phyloP scores from a whole-genome alignment of 257 asterid species.

The Knoxia roxburghii region DNA sequence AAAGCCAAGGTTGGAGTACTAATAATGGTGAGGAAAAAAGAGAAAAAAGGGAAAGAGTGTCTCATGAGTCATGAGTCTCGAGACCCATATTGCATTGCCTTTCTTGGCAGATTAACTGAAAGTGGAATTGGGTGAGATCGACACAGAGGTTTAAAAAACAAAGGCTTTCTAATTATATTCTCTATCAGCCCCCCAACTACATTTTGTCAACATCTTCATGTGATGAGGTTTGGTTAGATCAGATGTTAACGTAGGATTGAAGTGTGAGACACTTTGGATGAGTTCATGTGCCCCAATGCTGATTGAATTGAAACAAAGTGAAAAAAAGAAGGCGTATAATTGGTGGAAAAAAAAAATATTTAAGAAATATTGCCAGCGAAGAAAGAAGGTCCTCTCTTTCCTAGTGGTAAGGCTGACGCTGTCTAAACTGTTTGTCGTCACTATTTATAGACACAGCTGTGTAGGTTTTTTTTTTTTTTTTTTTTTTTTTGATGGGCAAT shows the following conservation, averaged over 20 bases:
- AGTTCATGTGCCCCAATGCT: conserved; percentile 21
- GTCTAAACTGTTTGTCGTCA: neutral
- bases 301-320: neutral
- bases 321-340: neutral
- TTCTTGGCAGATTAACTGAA: conserved; percentile 21
- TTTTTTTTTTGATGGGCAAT: too few species aligned
- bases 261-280: neutral
- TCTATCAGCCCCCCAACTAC: conserved; percentile 13
- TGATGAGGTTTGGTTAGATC: conserved; percentile 16
- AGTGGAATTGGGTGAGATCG: conserved; percentile 13
- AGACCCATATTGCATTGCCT: conserved; percentile 5
- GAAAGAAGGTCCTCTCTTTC: conserved; percentile 7
- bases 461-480: neutral
- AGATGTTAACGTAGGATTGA: conserved; percentile 8
- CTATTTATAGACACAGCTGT: conserved; percentile 12
- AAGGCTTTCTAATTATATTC: conserved; percentile 6
- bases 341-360: neutral
- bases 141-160: neutral
- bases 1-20: conserved; percentile 14
- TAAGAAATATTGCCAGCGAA: neutral
- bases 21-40: conserved; percentile 10
- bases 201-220: conserved; percentile 24
- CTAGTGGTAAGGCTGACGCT: neutral
- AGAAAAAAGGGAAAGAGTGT: too few species aligned
- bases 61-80: conserved; percentile 6